Evolutionary conservation across 2,329 filamentous ascomycete genomes (phyloP).

Genomic region (Epichloe gansuensis): DNA sequence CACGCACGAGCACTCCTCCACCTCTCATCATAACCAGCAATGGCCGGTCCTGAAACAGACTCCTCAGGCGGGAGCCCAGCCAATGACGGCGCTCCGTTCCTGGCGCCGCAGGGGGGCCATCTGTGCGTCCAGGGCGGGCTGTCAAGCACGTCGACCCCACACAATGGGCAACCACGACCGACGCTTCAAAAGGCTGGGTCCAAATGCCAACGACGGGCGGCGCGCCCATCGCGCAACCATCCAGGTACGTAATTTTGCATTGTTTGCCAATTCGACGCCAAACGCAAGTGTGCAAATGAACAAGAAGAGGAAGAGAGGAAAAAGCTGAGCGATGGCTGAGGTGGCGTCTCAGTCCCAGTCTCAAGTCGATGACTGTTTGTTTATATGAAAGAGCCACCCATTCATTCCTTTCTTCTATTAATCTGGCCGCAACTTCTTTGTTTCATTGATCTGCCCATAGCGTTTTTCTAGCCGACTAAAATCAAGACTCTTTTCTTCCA

Average conservation of each 20-base stretch:
- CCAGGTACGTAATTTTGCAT: slow-evolving; percentile 1
- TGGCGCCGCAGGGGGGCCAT: not conserved
- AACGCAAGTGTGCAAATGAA: not conserved
- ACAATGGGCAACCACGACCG: not conserved
- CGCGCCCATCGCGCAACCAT: not conserved
- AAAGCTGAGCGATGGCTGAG: not conserved
- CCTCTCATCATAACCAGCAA: not conserved
- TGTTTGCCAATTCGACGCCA: not conserved
- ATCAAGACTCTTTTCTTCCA: not conserved
- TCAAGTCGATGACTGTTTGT: not conserved
- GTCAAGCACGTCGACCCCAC: not conserved
- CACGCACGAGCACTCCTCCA: not conserved
- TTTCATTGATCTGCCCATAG: not conserved
- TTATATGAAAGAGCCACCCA: slow-evolving; percentile 2
- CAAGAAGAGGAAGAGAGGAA: too few species aligned
- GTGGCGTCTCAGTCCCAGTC: not conserved
- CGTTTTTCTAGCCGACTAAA: not conserved
- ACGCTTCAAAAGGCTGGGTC: not conserved
- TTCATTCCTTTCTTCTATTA: slow-evolving; percentile 4
- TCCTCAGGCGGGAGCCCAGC: not conserved
- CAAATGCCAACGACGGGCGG: slow-evolving; percentile 1
- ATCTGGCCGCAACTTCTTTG: not conserved
- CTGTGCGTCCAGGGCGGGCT: not conserved
- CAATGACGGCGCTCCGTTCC: slow-evolving; percentile 5
- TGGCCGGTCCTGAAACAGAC: slow-evolving; percentile 3